Base-by-base conservation (phyloP, 805 yeast genomes). In the Ogataea populi-albae region DNA sequence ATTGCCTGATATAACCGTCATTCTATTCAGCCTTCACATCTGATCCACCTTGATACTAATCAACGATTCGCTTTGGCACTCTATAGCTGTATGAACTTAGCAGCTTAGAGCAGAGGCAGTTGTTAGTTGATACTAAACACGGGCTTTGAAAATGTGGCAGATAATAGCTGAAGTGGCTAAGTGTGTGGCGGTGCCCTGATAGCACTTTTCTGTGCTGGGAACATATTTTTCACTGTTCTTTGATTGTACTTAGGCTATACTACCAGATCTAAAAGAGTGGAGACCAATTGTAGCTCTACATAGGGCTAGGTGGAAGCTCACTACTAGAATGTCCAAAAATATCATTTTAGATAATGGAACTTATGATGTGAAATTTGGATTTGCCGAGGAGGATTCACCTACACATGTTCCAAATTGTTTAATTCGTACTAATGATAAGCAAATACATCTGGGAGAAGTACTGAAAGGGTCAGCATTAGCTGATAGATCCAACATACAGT, bases 271-370 rank as follows among this genome's bases (percentile, higher is more conserved):
- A n/a, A 15, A 16, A 15, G 12, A n/a, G n/a, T 18, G 14, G 41
- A 14, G 11, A 11, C n/a, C n/a, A n/a, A n/a, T n/a, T n/a, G n/a
- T n/a, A n/a, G n/a, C n/a, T n/a, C n/a, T n/a, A n/a, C n/a, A n/a
- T n/a, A n/a, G n/a, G n/a, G n/a, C n/a, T n/a, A n/a, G n/a, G n/a
- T n/a, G n/a, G n/a, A n/a, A n/a, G n/a, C n/a, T n/a, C n/a, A n/a
- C n/a, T n/a, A n/a, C n/a, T n/a, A n/a, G 19, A 17, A 47, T 47
- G 54, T 28, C 41, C 4, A 52, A 41, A 33, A 62, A 61, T 5
- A 45, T 91, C 18, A 77, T 93, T 4, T 62, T 93, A 11, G 98
- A 93, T 52, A 93, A 93, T 66, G 98, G 98, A 1, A 80, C 95
- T 0, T 85, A 85, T 54, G 77, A 77, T 41, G 71, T 93, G 35